These are phyloP conservation scores for Pseudotulostoma volvatum DNA, from an alignment of 495 filamentous ascomycete species.

Conservation along the genomic window DNA sequence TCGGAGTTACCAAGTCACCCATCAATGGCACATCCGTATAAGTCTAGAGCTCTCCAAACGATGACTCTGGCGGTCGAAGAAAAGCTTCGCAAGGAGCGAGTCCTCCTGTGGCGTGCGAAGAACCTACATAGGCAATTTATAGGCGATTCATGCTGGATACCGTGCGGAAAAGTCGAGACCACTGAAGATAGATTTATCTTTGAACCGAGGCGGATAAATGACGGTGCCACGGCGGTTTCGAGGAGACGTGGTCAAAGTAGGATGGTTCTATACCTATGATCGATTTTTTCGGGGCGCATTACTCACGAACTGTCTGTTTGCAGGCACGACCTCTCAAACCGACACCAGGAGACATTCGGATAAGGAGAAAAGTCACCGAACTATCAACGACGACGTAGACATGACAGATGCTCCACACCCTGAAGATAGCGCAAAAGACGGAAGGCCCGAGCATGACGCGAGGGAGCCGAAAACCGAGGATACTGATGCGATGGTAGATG, in stretches of 20 bases:
- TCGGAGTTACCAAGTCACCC: constrained; percentile 76
- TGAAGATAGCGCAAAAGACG: constrained; percentile 6
- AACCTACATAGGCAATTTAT: constrained; percentile 60
- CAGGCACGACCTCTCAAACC: background rate
- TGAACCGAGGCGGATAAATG: constrained; percentile 9
- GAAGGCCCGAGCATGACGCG: background rate
- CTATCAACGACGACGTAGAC: constrained; percentile 21
- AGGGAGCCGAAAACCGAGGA: constrained; percentile 26
- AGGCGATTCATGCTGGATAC: constrained; percentile 67
- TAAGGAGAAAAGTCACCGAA: background rate
- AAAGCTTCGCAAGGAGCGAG: constrained; percentile 64
- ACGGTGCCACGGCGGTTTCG: constrained; percentile 2
- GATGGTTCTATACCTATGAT: too few species aligned
- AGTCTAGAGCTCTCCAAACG: constrained; percentile 60
- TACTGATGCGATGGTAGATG: constrained; percentile 21
- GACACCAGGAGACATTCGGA: constrained; percentile 4
- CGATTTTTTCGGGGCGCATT: too few species aligned
- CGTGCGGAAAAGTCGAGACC: constrained; percentile 39
- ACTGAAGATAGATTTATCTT: constrained; percentile 26
- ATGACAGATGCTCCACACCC: constrained; percentile 24
- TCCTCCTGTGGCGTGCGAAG: constrained; percentile 58
- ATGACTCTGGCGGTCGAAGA: constrained; percentile 51
- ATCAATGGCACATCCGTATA: constrained; percentile 67
- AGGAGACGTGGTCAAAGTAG: constrained; percentile 9
- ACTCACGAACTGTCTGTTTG: too few species aligned